Conservation (phyloP, 805 yeast genomes). For the Wickerhamiella lipophila region DNA sequence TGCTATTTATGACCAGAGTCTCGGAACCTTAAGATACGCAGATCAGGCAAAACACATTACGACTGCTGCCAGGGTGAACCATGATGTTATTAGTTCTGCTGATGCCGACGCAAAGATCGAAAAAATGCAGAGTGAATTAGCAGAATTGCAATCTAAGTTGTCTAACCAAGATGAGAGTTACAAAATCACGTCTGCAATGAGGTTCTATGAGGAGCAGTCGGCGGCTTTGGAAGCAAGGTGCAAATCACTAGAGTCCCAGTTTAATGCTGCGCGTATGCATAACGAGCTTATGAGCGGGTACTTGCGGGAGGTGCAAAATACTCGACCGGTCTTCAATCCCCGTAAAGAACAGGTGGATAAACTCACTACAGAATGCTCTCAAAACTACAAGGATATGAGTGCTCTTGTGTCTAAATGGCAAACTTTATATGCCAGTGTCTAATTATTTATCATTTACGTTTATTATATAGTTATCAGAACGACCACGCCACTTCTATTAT, state of each 20-base stretch:
- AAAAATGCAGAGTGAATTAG: slow-evolving; percentile 32
- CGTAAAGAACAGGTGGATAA: background rate
- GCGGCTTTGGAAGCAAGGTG: slow-evolving; percentile 21
- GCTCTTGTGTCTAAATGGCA: background rate
- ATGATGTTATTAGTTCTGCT: slow-evolving; percentile 30
- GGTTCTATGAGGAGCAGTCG: slow-evolving; percentile 26
- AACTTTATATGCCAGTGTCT: background rate
- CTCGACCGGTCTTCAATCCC: background rate
- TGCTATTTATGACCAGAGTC: slow-evolving; percentile 61
- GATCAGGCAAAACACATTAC: slow-evolving; percentile 59
- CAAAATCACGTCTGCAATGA: slow-evolving; percentile 21
- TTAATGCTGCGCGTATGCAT: slow-evolving; percentile 17
- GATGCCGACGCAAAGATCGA: slow-evolving; percentile 30
- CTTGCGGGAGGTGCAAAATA: slow-evolving; percentile 18
- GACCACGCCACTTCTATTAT: no score
- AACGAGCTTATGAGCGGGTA: slow-evolving; percentile 20
- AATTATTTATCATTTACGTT: background rate
- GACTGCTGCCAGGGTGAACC: slow-evolving; percentile 45
- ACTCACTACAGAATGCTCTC: background rate
- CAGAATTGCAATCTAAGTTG: slow-evolving; percentile 26
- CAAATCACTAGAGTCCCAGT: slow-evolving; percentile 20
- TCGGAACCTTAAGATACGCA: slow-evolving; percentile 67
- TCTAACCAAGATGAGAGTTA: slow-evolving; percentile 25
- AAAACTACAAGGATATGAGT: background rate
- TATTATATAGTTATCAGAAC: background rate